Conservation (phyloP, 73 alveolate genomes). For the Uronychia binucleata region DNA sequence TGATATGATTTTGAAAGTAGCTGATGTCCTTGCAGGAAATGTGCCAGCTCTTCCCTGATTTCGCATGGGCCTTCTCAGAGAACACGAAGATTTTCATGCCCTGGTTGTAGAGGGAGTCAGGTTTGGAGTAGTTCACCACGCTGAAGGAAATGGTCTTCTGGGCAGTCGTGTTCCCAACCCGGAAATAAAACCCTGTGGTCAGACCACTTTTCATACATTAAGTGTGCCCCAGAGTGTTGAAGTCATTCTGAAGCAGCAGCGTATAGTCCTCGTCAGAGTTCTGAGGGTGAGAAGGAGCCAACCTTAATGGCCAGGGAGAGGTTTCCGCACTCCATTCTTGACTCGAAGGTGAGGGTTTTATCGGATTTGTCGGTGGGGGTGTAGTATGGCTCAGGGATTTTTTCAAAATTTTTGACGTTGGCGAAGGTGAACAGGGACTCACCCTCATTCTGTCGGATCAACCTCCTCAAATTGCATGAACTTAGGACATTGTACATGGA, state of each 20-base stretch:
- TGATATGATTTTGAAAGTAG: constrained; percentile 12
- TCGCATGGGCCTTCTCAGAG: constrained; percentile 16
- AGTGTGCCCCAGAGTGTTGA: constrained; percentile 65
- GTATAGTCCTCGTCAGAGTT: constrained; percentile 36
- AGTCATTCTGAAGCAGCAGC: constrained; percentile 42
- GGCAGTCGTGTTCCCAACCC: not conserved
- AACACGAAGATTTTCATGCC: constrained; percentile 57
- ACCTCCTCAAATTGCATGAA: not conserved
- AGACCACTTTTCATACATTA: constrained; percentile 53
- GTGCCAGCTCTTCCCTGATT: constrained; percentile 20
- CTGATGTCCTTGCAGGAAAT: constrained; percentile 8
- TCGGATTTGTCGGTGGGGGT: not conserved
- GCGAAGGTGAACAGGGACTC: not conserved
- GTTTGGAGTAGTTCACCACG: constrained; percentile 45
- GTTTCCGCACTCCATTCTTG: constrained; percentile 65
- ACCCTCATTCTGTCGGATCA: not conserved
- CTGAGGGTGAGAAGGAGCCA: not conserved
- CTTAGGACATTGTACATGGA: not conserved
- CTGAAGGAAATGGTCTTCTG: constrained; percentile 29
- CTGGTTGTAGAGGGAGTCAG: constrained; percentile 32
- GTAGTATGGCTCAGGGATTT: not conserved
- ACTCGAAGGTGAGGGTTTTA: constrained; percentile 39
- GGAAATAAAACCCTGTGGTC: constrained; percentile 15
- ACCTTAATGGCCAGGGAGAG: constrained; percentile 59
- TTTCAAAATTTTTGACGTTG: not conserved